Evolutionary conservation across 2,329 filamentous ascomycete species (phyloP), one percentile per base, ranked within the genome.

Genomic region (Chaetomium sp.): DNA sequence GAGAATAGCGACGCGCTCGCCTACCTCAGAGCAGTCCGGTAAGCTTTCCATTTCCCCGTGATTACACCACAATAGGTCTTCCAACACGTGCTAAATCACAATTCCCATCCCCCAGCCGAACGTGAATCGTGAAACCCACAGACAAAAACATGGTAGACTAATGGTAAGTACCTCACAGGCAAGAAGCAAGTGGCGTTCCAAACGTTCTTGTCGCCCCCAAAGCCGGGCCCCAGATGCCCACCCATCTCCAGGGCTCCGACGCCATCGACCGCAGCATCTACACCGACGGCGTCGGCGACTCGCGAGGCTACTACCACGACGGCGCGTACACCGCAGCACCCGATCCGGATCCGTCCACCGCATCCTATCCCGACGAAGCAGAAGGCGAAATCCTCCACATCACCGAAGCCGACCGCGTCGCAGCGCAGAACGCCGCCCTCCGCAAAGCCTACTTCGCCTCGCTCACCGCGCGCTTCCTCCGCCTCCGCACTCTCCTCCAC

Each of bases 161-260:
- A 84, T 83, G 74, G 78, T 82, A 79, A 81, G 79, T 81, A 74
- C 21, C 47, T 72, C 70, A 66, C 77, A 95, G 91, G 79, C 83
- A 86, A 70, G 88, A 96, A 84, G 91, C 91, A n/a, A 86, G 81
- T 66, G 78, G 81, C 10, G 89, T 96, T 38, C 92, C 92, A 0
- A 84, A 88, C 69, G 79, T 95, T 12, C 83, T 95, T 59, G 84
- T 87, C 54, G 90, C 88, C 0, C 82, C 86, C 5, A 84, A 81
- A 68, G 75, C 80, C 31, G 84, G 84, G 0, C 84, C 85, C 0
- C 79, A 83, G 70, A 75, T 81, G 3, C 82, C 82, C 5, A 74
- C 77, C 9, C 76, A 77, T 42, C 74, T 78, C 71, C 64, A 76
- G 38, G 69, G 74, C 16, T 65, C 70, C 50, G 74, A 50, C 38